Evolutionary conservation across 140 eudicot species (phyloP).

Genomic region (Stevia rebaudiana): DNA sequence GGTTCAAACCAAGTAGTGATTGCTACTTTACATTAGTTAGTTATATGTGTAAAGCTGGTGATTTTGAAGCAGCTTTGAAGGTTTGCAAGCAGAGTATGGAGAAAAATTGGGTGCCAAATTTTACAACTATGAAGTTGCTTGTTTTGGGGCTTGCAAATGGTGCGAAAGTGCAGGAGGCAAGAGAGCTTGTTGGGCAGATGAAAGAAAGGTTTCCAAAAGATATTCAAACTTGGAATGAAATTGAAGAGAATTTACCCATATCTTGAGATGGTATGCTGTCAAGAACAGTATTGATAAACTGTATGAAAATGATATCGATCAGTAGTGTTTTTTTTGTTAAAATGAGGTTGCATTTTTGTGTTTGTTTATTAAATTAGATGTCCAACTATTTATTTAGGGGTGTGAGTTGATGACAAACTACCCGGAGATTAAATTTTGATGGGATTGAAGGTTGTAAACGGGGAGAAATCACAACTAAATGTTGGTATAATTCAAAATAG

Average conservation of each 20-base stretch:
- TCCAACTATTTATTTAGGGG: background rate
- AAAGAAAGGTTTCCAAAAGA: conserved; percentile 63
- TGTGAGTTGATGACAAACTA: no score
- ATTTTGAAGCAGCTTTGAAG: conserved; percentile 62
- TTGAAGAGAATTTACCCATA: conserved; percentile 65
- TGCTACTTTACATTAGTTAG: conserved; percentile 71
- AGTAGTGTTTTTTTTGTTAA: conserved; percentile 10
- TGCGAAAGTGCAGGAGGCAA: conserved; percentile 60
- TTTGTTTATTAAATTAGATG: background rate
- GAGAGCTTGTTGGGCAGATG: conserved; percentile 44
- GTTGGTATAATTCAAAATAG: background rate
- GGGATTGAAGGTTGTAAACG: conserved; percentile 8
- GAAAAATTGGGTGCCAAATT: conserved; percentile 73
- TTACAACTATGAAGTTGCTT: conserved; percentile 68
- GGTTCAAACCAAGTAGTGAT: conserved; percentile 48
- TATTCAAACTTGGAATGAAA: conserved; percentile 63
- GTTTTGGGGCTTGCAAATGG: conserved; percentile 74
- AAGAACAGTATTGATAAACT: conserved; percentile 8
- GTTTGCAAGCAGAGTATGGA: conserved; percentile 56
- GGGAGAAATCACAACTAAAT: background rate
- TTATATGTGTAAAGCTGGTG: conserved; percentile 56
- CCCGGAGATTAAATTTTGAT: background rate
- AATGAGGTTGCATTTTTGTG: conserved; percentile 3
- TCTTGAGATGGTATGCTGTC: conserved; percentile 5
- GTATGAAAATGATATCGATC: background rate